Evolutionary conservation across 2,329 filamentous ascomycete genomes (phyloP), one percentile per base, ranked within the genome.

Genomic region (Colletotrichum shisoi): DNA sequence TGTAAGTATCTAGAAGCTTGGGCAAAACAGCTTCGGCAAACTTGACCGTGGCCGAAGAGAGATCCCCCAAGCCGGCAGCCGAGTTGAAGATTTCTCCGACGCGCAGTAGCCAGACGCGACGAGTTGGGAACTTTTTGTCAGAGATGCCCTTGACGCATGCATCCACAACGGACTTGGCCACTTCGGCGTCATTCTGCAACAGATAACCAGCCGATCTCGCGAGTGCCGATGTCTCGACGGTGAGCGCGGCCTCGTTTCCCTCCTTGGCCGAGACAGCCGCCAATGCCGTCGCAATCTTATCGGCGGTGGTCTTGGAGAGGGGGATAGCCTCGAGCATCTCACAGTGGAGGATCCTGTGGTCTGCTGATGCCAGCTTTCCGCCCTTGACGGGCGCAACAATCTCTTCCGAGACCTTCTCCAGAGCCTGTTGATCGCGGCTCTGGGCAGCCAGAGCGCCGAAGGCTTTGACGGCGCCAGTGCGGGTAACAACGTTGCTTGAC

Each of bases 311-410:
- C 12, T 82, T 77, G 2, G 88, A 90, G 49, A 87, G 80, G 1
- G 87, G 84, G 37, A 94, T 78, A 7, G 84, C 82, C 57, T 86
- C 82, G 3, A 99, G 83, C 83, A 96, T 92, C 74, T 95, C 91
- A 4, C 92, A 89, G 78, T 97, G 89, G 3, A 94, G 81, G 4
- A 91, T 85, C 73, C 93, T 90, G 72, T 98, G 93, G 67, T 99
- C 95, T 17, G 91, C 88, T 60, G 90, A 89, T 3, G 93, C 85
- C 21, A 97, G 83, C 75, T 98, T 99, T 60, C 91, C 90, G 19
- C 89, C 84, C 76, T 94, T 97, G 67, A 99, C 79, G 1, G 93
- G 93, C 13, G 80, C 84, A 6, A 95, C 79, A 56, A 98, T 85
- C 76, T 98, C 94, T 69, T 92, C 89, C 2, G 89, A 84, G 49